Evolutionary conservation across 1,284 basidiomycete genomes (phyloP), one percentile per base, ranked within the genome.

Genomic region (Microbotryum silenes-acaulis): DNA sequence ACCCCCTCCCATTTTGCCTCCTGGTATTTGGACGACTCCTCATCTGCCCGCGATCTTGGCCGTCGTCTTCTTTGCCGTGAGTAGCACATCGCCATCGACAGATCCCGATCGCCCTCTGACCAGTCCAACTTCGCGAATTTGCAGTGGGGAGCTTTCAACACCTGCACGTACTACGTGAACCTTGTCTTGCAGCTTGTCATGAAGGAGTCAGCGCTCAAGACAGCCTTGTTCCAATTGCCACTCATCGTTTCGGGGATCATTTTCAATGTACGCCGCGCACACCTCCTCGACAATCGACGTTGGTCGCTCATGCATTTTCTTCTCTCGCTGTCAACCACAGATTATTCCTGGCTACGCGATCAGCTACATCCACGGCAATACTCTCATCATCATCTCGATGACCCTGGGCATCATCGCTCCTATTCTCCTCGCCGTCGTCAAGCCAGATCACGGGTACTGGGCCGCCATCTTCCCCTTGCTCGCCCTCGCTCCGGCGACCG

Each of bases 381-480:
- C 63, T 54, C 57, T 74, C 20, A 64, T 74, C 48, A 54, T 68
- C 9, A 54, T 57, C 5, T 68, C 67, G 23, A 65, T 69, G 8
- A 62, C 82, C 9, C 72, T 83, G 21, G 86, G 87, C 0, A 78
- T 79, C 0, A 68, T 78, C 9, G 84, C 86, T 0, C 83, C 82
- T 60, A 75, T 91, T 45, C 77, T 91, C 6, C 87, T 91, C 66
- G 86, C 87, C 0, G 71, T 87, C 6, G 84, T 90, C 60, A 72
- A 82, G 16, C 80, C 83, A 0, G 67, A 77, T 4, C 78, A 79
- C 3, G 74, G 82, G 1, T 93, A 87, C 74, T 91, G 88, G 88
- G 83, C 83, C 1, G 86, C 82, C 61, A 85, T 85, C 12, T 91
- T 93, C 77, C 87, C 88, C 7, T 82, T 85, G 2, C 83, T 88